Base-by-base conservation (phyloP, 2,329 filamentous ascomycete genomes). In the Penicillium sp. region DNA sequence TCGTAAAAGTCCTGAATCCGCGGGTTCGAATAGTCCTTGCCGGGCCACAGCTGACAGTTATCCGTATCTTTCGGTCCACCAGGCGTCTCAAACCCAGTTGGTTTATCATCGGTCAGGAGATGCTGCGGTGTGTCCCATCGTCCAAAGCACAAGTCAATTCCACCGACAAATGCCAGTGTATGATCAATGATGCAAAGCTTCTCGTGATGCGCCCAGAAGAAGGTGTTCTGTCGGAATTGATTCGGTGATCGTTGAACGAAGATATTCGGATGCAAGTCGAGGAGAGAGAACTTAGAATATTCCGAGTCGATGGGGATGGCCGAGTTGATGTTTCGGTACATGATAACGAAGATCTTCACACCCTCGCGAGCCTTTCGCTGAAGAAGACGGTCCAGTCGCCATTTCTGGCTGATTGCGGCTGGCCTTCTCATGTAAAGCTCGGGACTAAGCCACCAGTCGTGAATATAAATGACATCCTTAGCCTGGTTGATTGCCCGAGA, bases 171-270 rank as follows among this genome's bases (percentile, higher is more conserved):
- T 11, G 94, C 95, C 54, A 98, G 88, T 58, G 94, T 95, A 73
- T 98, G 95, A 74, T 99, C 95, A 19, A 99, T 91, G 46, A 99
- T 88, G 72, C 93, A 94, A n/a, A 99, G 86, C 79, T 99, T 99
- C 76, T 99, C 95, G 78, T 99, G 95, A 74, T 99, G 95, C 1
- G 95, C 95, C 84, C 96, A 99, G 83, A 99, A 99, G 81, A 99
- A 99, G 50, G 97, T 96, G 71, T 98, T 98, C 79, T 99, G 96
- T 73, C 96, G 91, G 79, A 98, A 93, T 78, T 99, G 95, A 70
- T 99, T 97, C 0, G 95, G 95, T 3, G 95, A 98, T 71, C 95
- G 85, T 74, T 98, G 93, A 15, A 99, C 93, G 70, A 97, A 97
- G 65, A 99, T 89, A 75, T 99, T 99, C 21, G 93, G 93, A 70